Base-by-base conservation (phyloP, 73 alveolate genomes). In the Tetrahymena borealis region DNA sequence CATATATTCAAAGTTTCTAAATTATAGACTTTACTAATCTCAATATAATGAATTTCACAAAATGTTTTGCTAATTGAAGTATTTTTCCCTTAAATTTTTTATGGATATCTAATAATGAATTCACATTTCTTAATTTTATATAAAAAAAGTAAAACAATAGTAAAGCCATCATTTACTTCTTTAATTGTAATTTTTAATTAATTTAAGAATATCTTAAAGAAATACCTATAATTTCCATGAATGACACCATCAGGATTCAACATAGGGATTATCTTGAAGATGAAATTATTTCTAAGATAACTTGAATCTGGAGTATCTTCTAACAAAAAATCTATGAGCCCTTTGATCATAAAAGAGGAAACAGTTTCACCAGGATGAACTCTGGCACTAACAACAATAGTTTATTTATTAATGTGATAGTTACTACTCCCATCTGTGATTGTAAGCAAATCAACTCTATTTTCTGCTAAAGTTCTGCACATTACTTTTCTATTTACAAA, bases 321-420 rank as follows among this genome's bases (percentile, higher is more conserved):
- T 94, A 94, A 91, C 39, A 98, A 40, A 92, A 96, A 98, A 38
- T 95, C 96, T 4, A 97, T 90, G 20, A 96, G 95, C 16, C 99
- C 99, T 94, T 96, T 95, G 96, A 97, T 94, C 92, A 98, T 98
- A 96, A 96, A 97, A 20, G 99, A 98, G 12, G 99, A 98, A 7
- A 95, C 99, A 0, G 98, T 96, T 94, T 98, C 99, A 60, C 99
- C 98, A 35, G 99, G 99, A 94, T 98, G 99, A 79, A 96, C 99
- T 79, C 99, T 92, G 0, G 98, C 99, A 12, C 96, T 92, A 39
- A 98, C 95, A 11, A 98, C 96, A 12, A 97, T 96, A 15, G 96
- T 95, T 91, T 94, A 94, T 94, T 97, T 96, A 36, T 39, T 78
- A 11, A 43, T 35, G 43, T 90, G 39, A 60, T 60, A 60, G 32